phyloP scores from a whole-genome alignment of 768 basidiomycete genomes.

The Mycena galericulata region DNA sequence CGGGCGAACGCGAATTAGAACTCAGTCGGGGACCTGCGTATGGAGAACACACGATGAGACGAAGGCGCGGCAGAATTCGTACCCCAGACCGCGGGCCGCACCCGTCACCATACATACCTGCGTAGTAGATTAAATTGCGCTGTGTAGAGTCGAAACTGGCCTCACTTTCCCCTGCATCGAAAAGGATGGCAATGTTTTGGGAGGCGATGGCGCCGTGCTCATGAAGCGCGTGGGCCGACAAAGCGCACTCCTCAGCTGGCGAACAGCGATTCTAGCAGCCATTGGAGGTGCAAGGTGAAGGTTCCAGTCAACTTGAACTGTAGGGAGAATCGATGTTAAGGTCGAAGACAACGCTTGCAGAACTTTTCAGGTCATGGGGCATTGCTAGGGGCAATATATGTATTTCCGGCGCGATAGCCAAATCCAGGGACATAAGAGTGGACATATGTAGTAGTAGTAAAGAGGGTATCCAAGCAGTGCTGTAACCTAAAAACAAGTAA shows the following conservation, averaged over 20 bases:
- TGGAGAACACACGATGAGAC: conserved; percentile 75
- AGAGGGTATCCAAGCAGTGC: conserved; percentile 46
- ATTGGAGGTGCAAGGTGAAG: too few relatives aligned
- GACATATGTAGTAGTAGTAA: conserved; percentile 51
- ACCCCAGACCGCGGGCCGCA: conserved; percentile 90
- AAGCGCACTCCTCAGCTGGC: conserved; percentile 32
- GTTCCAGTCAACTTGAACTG: too few relatives aligned
- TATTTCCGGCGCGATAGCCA: conserved; percentile 29
- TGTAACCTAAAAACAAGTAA: conserved; percentile 45
- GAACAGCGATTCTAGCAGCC: conserved; percentile 26
- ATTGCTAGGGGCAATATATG: conserved; percentile 1
- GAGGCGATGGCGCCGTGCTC: conserved; percentile 30
- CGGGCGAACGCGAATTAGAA: conserved; percentile 20
- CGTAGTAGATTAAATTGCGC: conserved; percentile 1
- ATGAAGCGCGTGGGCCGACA: conserved; percentile 43
- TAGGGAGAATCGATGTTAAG: background rate
- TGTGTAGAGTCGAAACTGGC: conserved; percentile 2
- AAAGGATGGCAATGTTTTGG: conserved; percentile 76
- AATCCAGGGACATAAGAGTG: conserved; percentile 36
- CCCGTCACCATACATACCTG: conserved; percentile 95
- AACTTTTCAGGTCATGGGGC: background rate
- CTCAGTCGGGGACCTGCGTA: background rate
- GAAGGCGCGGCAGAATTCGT: conserved; percentile 92
- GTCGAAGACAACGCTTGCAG: too few relatives aligned
- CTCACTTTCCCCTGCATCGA: conserved; percentile 83